Percentiles rank a stretch among this genome's conserved stretches.
Evolutionary conservation across 2,329 filamentous ascomycete species (phyloP).

Genomic region (Aspergillus pseudonomiae): DNA sequence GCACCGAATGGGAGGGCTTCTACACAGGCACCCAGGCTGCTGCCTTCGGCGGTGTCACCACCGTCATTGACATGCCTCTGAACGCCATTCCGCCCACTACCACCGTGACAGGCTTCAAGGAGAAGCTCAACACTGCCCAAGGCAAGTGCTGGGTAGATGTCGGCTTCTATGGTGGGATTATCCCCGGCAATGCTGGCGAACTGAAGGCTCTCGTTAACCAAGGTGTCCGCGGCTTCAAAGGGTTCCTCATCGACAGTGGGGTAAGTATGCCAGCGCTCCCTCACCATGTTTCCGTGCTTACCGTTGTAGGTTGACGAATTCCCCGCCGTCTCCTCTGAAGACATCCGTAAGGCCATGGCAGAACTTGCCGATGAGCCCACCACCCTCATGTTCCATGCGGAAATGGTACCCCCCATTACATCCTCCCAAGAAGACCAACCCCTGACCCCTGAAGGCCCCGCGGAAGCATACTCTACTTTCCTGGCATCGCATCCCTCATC

Average conservation of each 20-base stretch:
- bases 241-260: constrained; percentile 94
- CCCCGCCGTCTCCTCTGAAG: constrained; percentile 78
- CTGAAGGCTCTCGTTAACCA: constrained; percentile 78
- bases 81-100: constrained; percentile 97
- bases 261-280: constrained; percentile 57
- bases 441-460: constrained; percentile 73
- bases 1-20: constrained; percentile 98
- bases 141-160: constrained; percentile 98
- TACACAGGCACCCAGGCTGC: constrained; percentile 91
- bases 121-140: constrained; percentile 80
- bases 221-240: constrained; percentile 94
- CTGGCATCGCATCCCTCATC: constrained; percentile 83
- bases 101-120: constrained; percentile 76
- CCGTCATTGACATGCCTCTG: constrained; percentile 94
- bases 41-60: constrained; percentile 93
- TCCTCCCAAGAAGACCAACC: constrained; percentile 75
- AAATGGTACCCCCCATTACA: constrained; percentile 90
- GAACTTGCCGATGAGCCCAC: constrained; percentile 80
- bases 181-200: constrained; percentile 84
- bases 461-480: constrained; percentile 85
- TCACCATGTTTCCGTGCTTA: constrained; percentile 13
- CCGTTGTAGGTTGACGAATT: constrained; percentile 83
- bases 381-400: constrained; percentile 97
- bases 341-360: constrained; percentile 78
- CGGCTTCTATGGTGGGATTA: constrained; percentile 94